Base-by-base conservation (phyloP, 2,329 filamentous ascomycete genomes). In the Epichloe hybrida region DNA sequence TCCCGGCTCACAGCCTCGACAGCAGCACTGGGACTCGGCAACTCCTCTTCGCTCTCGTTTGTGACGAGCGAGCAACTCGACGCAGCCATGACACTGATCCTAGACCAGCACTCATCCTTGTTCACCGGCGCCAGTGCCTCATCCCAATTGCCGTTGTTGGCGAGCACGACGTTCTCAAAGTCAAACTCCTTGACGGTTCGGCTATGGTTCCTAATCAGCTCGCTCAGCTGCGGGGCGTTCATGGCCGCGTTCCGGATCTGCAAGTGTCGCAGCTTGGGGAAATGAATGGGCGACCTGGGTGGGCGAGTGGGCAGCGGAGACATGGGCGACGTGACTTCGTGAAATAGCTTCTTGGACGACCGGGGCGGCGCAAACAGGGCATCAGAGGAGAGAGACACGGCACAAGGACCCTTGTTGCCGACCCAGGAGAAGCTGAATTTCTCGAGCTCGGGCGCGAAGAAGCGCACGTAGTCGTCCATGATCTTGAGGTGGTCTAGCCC, bases 371-470 rank as follows among this genome's bases (percentile, higher is more conserved):
- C 73, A 60, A 84, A 82, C n/a, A 87, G 73, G 13, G 83, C 80
- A 59, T 90, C 85, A n/a, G 72, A 74, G 13, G 81, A 73, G 5
- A 90, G 72, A 0, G 82, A 80, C 20, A 93, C 65, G 1, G 88
- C 88, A 51, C 84, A 87, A 2, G 84, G 85, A 0, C 88, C 86
- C 62, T 81, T 82, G 48, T 80, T 80, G 39, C 86, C 84, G 54
- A 83, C 72, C 88, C 89, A 95, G 52, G 79, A 77, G 66, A 95
- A 94, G 51, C 76, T 76, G 51, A 95, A 74, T 63, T 82, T 82
- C 55, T 84, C 82, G 1, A 93, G 72, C 35, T 68, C 73, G 5
- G 74, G 71, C 0, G 83, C 76, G 62, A 94, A 86, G 56, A 72
- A 74, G 51, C 84, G 79, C 55, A 95, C 75, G 63, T 89, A 95